A percentile compares a stretch with the other conserved stretches of the same genome.
Conservation (phyloP, 345 rosid genomes). For the Aegle marmelos region DNA sequence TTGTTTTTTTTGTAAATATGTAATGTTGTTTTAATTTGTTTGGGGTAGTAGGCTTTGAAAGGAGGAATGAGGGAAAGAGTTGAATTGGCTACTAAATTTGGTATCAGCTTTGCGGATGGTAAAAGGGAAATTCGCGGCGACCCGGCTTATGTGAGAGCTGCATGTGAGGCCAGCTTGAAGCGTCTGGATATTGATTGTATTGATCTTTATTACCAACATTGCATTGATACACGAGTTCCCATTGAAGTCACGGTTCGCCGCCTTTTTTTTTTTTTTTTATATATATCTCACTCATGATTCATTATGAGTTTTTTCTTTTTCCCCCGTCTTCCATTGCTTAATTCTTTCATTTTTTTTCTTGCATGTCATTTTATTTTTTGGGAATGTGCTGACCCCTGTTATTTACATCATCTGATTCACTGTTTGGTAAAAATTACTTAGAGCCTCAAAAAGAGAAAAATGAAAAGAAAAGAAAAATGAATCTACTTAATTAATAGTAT, state of each 20-base stretch:
- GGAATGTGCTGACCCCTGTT: neutral
- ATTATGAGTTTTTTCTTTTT: neutral
- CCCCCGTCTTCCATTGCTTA: no score
- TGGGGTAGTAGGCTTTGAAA: conserved; percentile 41
- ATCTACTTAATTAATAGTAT: no score
- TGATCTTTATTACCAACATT: conserved; percentile 51
- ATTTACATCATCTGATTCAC: neutral
- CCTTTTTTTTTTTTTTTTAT: conserved; percentile 12
- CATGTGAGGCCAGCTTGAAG: conserved; percentile 46
- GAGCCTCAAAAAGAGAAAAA: neutral
- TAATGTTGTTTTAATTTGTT: neutral
- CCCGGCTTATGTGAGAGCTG: conserved; percentile 42
- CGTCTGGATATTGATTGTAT: conserved; percentile 36
- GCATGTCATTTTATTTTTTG: neutral
- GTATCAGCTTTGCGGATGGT: conserved; percentile 6
- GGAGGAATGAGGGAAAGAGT: conserved; percentile 54
- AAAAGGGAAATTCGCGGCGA: conserved; percentile 22
- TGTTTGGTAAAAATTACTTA: neutral
- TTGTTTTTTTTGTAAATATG: neutral
- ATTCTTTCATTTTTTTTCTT: no score
- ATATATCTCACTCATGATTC: neutral
- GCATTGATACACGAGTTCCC: conserved; percentile 37
- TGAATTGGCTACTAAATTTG: conserved; percentile 50
- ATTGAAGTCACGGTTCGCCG: conserved; percentile 23
- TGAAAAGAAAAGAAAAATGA: neutral